Base-by-base conservation (phyloP, 202 grass and related monocot species). In the Schoenoplectus tabernaemontani region DNA sequence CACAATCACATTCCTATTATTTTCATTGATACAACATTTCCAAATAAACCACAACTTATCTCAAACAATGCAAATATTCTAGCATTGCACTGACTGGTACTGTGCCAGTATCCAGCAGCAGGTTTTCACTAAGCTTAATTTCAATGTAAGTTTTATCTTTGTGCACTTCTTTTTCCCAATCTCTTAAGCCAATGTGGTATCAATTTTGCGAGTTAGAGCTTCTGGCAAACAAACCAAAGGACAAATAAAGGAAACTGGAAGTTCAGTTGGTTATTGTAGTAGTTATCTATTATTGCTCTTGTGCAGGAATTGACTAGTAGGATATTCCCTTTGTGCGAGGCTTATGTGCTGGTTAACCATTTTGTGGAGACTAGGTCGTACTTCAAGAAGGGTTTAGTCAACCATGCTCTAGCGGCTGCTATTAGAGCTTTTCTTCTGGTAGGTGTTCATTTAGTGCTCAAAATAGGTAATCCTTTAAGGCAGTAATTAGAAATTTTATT, bases 351-450 rank as follows among this genome's bases (percentile, higher is more conserved):
- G 83, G 79, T 90, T 54, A 92, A 81, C 83, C 86, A 98, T 43
- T 98, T 95, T 91, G 91, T 98, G 78, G 95, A 95, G 85, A 87
- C 88, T 16, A 90, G 85, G 17, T 95, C 89, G 12, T 86, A 92
- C 77, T 90, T 91, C 85, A 98, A 91, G 82, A 87, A 61, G 76
- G 95, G 95, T 78, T 42, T 98, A 80, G 89, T 94, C 68, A 98
- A 95, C 83, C 95, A 98, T 98, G 91, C 91, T 78, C 76, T 98
- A 80, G 87, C 86, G 26, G 87, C 95, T 79, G 95, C 89, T 44
- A 68, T 98, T 81, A 92, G 88, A 82, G 87, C 89, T 86, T 92
- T 98, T 64, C 88, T 98, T 77, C 84, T 95, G 83, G 89, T 98
- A 90, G 44, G 76, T 17, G 59, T 56, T 53, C 81, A 60, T 86